A percentile compares a stretch with the other conserved stretches of the same genome.
Conservation (phyloP, 257 asterid genomes). For the Plantago ovata region DNA sequence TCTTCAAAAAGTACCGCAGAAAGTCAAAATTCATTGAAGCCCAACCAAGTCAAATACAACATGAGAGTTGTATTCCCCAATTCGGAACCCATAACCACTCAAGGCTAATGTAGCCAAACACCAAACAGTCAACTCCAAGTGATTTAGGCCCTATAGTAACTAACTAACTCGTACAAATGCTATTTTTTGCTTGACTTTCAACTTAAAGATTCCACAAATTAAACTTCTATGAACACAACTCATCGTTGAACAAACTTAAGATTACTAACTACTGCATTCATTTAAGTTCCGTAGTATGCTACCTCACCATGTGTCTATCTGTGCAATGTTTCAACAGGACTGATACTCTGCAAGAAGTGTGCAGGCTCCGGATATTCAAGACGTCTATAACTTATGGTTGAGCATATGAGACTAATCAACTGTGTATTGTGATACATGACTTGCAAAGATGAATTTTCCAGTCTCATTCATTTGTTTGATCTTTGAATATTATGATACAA, state of each 20-base stretch:
- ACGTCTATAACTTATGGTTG: slow-evolving; percentile 39
- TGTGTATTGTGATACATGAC: slow-evolving; percentile 4
- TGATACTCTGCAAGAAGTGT: slow-evolving; percentile 90
- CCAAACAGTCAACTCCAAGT: too few species aligned
- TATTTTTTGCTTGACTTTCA: background rate
- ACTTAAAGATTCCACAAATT: too few species aligned
- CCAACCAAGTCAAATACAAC: too few species aligned
- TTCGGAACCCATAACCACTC: too few species aligned
- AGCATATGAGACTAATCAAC: slow-evolving; percentile 11
- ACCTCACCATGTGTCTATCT: too few species aligned
- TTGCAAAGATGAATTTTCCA: slow-evolving; percentile 19
- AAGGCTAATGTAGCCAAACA: too few species aligned
- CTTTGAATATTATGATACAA: too few species aligned
- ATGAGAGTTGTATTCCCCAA: too few species aligned
- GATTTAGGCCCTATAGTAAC: too few species aligned
- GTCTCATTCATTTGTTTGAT: slow-evolving; percentile 24
- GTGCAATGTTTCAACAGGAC: slow-evolving; percentile 36
- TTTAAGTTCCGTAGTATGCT: too few species aligned
- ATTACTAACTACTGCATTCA: background rate
- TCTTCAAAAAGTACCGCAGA: background rate
- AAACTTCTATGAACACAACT: background rate
- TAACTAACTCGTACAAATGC: too few species aligned
- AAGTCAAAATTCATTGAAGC: too few species aligned
- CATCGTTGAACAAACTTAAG: background rate
- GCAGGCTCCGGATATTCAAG: slow-evolving; percentile 92